Base-by-base conservation (phyloP, 441 rosid genomes). In the Erysimum cheiri region DNA sequence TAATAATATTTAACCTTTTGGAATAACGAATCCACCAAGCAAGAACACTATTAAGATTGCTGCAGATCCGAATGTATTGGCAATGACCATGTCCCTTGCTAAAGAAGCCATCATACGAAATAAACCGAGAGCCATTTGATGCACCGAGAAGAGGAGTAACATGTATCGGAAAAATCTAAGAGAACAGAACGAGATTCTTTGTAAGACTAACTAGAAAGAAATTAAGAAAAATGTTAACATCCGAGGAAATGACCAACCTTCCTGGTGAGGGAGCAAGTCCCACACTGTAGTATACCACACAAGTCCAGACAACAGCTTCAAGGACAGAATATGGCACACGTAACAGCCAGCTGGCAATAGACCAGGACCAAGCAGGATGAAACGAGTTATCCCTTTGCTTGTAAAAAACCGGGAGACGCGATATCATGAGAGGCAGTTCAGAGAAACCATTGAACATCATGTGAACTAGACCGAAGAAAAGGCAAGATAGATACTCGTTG, bases 301-400 rank as follows among this genome's bases (percentile, higher is more conserved):
- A 75, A 67, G 91, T 85, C 98, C 98, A 94, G 4, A 91, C 93
- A 69, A 88, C 76, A 69, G 98, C 82, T 81, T 91, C 98, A 67
- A 91, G 36, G 62, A 85, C 6, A 53, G 98, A 94, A 75, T 91
- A 94, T 52, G 98, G 98, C 69, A 91, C 68, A 24, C 98, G 96
- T 61, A 91, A 78, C 22, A 91, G 37, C 87, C 92, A 91, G 70
- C 96, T 89, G 64, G 89, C 84, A 17, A 81, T 1, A 61, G 93
- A 88, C 97, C 97, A 91, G 0, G 90, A 83, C 98, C 97, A 91
- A 70, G 96, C 92, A 63, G 98, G 97, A 82, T 91, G 95, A 77
- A 94, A 91, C 32, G 76, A 80, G 84, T 89, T 94, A 69, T 91
- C 97, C 39, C 97, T 84, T 71, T 94, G 97, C 82, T 94, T 91